These are phyloP conservation scores for Vigna radiata DNA, from an alignment of 306 rosid species.

Conservation along the genomic window DNA sequence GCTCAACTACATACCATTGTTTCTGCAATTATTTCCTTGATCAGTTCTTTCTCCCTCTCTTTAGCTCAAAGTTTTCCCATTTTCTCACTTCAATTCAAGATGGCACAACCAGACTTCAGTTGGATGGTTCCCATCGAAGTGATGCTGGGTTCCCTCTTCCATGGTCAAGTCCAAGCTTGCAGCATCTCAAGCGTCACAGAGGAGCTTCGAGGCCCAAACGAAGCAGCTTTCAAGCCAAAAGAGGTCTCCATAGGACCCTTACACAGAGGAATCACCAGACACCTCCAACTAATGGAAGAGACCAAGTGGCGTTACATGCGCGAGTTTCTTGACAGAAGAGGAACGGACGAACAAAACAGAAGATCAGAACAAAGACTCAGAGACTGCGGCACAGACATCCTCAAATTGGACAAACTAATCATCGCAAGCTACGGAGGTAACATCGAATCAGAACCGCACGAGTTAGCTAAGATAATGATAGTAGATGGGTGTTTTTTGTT, in stretches of 20 bases:
- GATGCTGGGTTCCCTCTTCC: not conserved
- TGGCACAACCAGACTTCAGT: not conserved
- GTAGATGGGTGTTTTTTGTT: constrained; percentile 54
- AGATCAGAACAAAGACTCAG: not conserved
- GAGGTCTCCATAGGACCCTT: constrained; percentile 43
- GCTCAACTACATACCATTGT: not conserved
- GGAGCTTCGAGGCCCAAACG: constrained; percentile 13
- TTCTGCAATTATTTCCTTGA: not conserved
- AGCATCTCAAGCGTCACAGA: constrained; percentile 40
- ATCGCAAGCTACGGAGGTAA: constrained; percentile 39
- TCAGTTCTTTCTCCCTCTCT: not conserved
- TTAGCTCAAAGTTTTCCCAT: not conserved
- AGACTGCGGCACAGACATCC: not conserved
- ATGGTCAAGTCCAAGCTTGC: constrained; percentile 20
- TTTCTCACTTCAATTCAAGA: not conserved
- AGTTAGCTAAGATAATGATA: constrained; percentile 46
- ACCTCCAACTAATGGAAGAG: constrained; percentile 36
- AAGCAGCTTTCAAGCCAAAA: constrained; percentile 37
- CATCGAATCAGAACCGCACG: constrained; percentile 22
- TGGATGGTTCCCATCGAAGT: constrained; percentile 32
- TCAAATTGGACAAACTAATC: not conserved
- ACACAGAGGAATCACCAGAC: constrained; percentile 30
- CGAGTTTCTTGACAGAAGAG: not conserved
- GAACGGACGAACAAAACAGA: not conserved
- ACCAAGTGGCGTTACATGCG: constrained; percentile 45